Evolutionary conservation across 2,329 filamentous ascomycete genomes (phyloP).

Genomic region (Penicillium hesseltinei): DNA sequence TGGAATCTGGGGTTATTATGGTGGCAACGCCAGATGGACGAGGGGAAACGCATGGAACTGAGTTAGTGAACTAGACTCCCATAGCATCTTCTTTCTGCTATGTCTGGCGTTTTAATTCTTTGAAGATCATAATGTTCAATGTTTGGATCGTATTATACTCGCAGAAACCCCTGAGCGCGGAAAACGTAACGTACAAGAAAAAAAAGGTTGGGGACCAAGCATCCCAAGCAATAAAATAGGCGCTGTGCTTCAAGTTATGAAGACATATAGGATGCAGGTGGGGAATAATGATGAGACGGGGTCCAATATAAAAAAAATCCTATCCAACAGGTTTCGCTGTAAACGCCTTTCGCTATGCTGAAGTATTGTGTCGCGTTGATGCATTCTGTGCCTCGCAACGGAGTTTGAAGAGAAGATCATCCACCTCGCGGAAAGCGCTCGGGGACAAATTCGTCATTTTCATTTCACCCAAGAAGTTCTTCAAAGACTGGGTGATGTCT

Average conservation of each 20-base stretch:
- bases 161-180: neutral
- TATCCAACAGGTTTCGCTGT: conserved; percentile 10
- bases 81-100: neutral
- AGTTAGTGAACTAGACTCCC: neutral
- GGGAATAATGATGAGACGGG: conserved; percentile 17
- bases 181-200: conserved; percentile 4
- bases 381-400: conserved; percentile 72
- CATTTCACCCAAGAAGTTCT: conserved; percentile 59
- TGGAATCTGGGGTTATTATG: neutral
- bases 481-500: conserved; percentile 56
- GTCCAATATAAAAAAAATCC: conserved; percentile 8
- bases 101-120: neutral
- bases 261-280: conserved; percentile 18
- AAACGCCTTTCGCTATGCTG: conserved; percentile 41
- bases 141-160: neutral
- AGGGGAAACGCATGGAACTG: neutral
- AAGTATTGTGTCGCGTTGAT: conserved; percentile 50
- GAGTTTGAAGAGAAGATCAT: conserved; percentile 77
- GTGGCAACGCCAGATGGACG: neutral
- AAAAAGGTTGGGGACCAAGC: neutral
- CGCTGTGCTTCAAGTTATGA: conserved; percentile 10
- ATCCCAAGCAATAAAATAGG: conserved; percentile 4
- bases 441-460: conserved; percentile 60
- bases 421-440: conserved; percentile 67
- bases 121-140: neutral